A percentile compares a stretch with the other conserved stretches of the same genome.
Conservation (phyloP, 345 rosid genomes). For the Lepidium africanum region DNA sequence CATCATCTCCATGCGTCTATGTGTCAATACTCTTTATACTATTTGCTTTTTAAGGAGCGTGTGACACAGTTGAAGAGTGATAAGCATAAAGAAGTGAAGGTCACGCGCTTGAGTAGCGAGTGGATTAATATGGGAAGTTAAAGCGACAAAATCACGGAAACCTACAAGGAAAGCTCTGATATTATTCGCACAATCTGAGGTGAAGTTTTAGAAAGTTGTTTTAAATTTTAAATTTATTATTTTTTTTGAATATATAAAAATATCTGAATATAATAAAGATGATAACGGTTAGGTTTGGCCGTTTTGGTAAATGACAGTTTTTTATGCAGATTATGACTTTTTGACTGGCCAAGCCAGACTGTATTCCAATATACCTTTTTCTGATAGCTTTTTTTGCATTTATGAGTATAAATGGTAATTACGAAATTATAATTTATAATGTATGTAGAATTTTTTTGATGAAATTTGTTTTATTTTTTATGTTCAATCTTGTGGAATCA, state of each 20-base stretch:
- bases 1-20: slow-evolving; percentile 16
- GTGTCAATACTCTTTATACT: neutral
- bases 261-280: slow-evolving; percentile 37
- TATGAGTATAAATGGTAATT: too few species aligned
- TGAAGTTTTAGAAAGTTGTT: neutral
- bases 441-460: too few species aligned
- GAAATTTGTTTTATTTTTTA: too few species aligned
- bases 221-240: neutral
- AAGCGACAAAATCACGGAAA: slow-evolving; percentile 30
- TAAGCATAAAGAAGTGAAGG: neutral
- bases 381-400: neutral
- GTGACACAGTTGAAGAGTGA: neutral
- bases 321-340: slow-evolving; percentile 25
- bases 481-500: too few species aligned
- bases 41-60: neutral
- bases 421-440: too few species aligned
- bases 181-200: slow-evolving; percentile 22
- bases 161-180: slow-evolving; percentile 28
- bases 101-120: neutral
- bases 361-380: slow-evolving; percentile 32
- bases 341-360: slow-evolving; percentile 65
- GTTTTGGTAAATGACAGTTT: slow-evolving; percentile 31
- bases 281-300: slow-evolving; percentile 46
- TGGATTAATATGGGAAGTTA: slow-evolving; percentile 10
- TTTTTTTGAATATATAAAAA: neutral